These are phyloP conservation scores for Teunomyces aglyptinius DNA, from an alignment of 805 yeast species.

Conservation along the genomic window DNA sequence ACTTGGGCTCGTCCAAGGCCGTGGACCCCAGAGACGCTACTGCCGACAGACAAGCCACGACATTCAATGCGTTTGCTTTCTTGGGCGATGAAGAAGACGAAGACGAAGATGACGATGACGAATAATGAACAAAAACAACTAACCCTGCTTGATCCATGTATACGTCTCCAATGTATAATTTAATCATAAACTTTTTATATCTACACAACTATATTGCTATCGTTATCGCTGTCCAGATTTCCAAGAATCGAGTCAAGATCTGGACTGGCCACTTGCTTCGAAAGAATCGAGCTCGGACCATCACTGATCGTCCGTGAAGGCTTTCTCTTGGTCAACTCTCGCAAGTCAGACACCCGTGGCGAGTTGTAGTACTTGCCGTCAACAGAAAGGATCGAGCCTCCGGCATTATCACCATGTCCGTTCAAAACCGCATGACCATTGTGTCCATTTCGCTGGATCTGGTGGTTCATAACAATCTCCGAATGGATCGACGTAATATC, in stretches of 20 bases:
- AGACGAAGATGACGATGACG: slow-evolving; percentile 10
- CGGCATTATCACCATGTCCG: slow-evolving; percentile 6
- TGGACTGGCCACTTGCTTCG: slow-evolving; percentile 28
- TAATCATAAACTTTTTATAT: neutral
- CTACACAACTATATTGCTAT: slow-evolving; percentile 22
- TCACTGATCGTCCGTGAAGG: slow-evolving; percentile 6
- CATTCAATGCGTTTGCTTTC: slow-evolving; percentile 82
- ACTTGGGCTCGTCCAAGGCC: slow-evolving; percentile 70
- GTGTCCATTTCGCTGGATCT: slow-evolving; percentile 8
- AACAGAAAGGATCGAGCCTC: slow-evolving; percentile 17
- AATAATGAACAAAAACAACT: neutral
- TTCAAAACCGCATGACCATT: slow-evolving; percentile 4
- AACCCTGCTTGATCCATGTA: neutral
- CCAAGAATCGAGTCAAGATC: slow-evolving; percentile 35
- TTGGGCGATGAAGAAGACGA: slow-evolving; percentile 56
- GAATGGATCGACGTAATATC: slow-evolving; percentile 43
- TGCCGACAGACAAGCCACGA: slow-evolving; percentile 62
- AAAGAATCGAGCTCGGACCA: slow-evolving; percentile 27
- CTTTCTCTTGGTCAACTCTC: slow-evolving; percentile 14
- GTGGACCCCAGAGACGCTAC: slow-evolving; percentile 70
- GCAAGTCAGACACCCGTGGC: slow-evolving; percentile 38
- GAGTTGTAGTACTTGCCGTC: slow-evolving; percentile 14
- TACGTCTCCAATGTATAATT: slow-evolving; percentile 1
- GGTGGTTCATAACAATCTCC: slow-evolving; percentile 21
- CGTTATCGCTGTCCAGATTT: slow-evolving; percentile 36